Percentiles rank a stretch among this genome's conserved stretches.
Conservation (phyloP, 371 early-diverging fungal genomes). For the Mucor irregularis region DNA sequence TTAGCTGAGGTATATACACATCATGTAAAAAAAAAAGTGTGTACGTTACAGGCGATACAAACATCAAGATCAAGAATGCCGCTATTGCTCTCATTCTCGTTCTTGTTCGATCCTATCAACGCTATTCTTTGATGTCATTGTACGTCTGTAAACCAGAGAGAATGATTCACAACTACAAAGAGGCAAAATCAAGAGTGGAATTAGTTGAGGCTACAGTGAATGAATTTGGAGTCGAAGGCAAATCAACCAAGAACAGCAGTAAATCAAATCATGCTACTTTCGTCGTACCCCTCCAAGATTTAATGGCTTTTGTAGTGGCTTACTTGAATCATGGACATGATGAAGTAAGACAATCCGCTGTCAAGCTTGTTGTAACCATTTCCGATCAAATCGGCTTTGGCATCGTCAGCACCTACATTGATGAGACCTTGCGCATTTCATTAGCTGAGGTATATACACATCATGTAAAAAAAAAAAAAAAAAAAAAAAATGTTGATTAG, state of each 20-base stretch:
- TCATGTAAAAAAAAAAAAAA: conserved; percentile 5
- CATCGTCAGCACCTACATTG: conserved; percentile 33
- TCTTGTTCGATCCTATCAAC: conserved; percentile 56
- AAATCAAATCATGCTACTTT: neutral
- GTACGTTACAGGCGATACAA: conserved; percentile 63
- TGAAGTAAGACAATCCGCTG: conserved; percentile 70
- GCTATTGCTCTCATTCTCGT: conserved; percentile 52
- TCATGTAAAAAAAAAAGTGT: too few relatives aligned
- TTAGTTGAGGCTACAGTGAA: conserved; percentile 53
- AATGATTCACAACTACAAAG: conserved; percentile 36
- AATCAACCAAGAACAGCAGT: conserved; percentile 7
- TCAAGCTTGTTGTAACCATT: conserved; percentile 56
- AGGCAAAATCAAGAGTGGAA: conserved; percentile 49
- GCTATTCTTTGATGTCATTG: conserved; percentile 55
- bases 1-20: conserved; percentile 36
- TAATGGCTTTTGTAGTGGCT: conserved; percentile 62
- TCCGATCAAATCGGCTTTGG: conserved; percentile 39
- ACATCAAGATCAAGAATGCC: conserved; percentile 56
- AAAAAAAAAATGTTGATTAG: neutral
- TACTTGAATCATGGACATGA: conserved; percentile 63
- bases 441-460: conserved; percentile 36
- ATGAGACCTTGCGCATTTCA: conserved; percentile 25
- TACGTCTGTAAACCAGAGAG: conserved; percentile 47
- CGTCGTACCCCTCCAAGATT: conserved; percentile 30
- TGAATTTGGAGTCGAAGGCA: conserved; percentile 43